Conservation (phyloP, 2,329 filamentous ascomycete genomes). For the Zasmidium angulare region DNA sequence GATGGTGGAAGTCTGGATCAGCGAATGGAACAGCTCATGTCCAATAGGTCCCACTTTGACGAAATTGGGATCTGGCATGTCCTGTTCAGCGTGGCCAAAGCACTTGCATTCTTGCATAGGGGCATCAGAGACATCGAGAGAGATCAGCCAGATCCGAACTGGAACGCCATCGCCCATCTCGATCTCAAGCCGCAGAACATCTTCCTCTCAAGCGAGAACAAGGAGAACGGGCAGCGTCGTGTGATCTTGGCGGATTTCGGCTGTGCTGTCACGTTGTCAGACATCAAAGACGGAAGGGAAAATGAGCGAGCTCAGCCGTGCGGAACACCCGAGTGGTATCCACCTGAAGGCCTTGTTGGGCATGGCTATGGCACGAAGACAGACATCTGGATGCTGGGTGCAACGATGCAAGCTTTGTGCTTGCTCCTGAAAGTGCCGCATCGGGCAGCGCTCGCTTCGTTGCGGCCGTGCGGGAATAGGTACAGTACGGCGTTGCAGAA, state of each 20-base stretch:
- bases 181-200: slow-evolving; percentile 22
- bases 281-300: slow-evolving; percentile 11
- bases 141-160: background rate
- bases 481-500: slow-evolving; percentile 9
- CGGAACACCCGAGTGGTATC: slow-evolving; percentile 20
- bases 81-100: slow-evolving; percentile 11
- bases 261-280: slow-evolving; percentile 13
- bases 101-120: slow-evolving; percentile 35
- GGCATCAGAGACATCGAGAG: slow-evolving; percentile 8
- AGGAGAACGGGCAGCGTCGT: slow-evolving; percentile 1
- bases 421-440: background rate
- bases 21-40: background rate
- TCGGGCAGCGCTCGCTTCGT: background rate
- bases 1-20: slow-evolving; percentile 10
- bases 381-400: slow-evolving; percentile 20
- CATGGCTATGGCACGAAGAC: slow-evolving; percentile 17
- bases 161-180: slow-evolving; percentile 19
- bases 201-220: slow-evolving; percentile 9
- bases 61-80: slow-evolving; percentile 14
- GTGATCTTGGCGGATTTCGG: slow-evolving; percentile 25
- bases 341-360: slow-evolving; percentile 14
- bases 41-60: background rate
- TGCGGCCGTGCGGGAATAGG: slow-evolving; percentile 8
- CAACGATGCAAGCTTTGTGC: slow-evolving; percentile 12
- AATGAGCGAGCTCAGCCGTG: slow-evolving; percentile 9